These are phyloP conservation scores for Begonia loranthoides DNA, from an alignment of 306 rosid genomes.

Conservation along the genomic window DNA sequence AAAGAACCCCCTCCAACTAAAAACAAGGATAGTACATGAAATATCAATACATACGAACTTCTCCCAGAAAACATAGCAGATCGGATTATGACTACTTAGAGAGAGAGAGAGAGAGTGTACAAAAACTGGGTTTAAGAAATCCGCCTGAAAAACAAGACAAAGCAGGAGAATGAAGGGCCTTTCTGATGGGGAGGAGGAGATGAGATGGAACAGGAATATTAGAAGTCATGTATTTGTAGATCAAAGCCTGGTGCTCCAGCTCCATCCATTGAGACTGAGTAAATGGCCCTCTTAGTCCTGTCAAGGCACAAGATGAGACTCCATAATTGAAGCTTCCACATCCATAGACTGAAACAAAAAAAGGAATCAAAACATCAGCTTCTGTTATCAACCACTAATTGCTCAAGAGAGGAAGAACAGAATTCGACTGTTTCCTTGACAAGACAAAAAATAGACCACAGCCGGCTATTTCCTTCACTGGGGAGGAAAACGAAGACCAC, in stretches of 20 bases:
- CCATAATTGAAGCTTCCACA: too few relatives aligned
- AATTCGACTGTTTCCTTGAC: too few relatives aligned
- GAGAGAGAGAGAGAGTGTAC: background rate
- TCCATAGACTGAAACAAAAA: too few relatives aligned
- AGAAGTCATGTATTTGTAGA: background rate
- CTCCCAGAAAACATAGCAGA: background rate
- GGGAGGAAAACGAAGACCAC: too few relatives aligned
- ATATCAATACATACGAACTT: background rate
- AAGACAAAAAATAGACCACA: too few relatives aligned
- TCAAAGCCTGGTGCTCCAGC: conserved; percentile 1
- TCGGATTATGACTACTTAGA: background rate
- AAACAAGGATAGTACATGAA: background rate
- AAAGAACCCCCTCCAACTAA: conserved; percentile 86
- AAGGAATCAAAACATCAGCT: too few relatives aligned
- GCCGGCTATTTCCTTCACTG: too few relatives aligned
- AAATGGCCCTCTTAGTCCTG: background rate
- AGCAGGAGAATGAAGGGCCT: too few relatives aligned
- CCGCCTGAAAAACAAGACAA: background rate
- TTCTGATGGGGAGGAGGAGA: background rate
- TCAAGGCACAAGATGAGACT: too few relatives aligned
- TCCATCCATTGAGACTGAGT: conserved; percentile 1
- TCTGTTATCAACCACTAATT: too few relatives aligned
- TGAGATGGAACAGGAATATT: background rate
- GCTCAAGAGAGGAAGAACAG: too few relatives aligned
- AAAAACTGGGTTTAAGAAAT: background rate